These are phyloP conservation scores for Gautieria morchelliformis DNA, from an alignment of 768 basidiomycete species.

Conservation along the genomic window DNA sequence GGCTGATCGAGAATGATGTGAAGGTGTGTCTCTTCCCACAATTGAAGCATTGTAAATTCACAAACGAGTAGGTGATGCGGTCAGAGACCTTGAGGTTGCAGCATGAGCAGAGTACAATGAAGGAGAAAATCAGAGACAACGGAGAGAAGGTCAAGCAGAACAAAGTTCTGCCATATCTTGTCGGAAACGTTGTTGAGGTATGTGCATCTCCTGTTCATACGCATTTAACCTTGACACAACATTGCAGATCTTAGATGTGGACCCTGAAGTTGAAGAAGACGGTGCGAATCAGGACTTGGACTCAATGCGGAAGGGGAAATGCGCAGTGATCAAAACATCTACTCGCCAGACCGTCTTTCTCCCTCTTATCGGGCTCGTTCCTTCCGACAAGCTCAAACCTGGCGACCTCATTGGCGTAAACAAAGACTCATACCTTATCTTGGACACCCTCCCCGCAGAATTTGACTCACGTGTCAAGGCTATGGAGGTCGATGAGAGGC, in stretches of 20 bases:
- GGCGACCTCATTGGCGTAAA: constrained; percentile 97
- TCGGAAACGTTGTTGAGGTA: constrained; percentile 96
- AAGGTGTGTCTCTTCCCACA: constrained; percentile 43
- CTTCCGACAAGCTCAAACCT: constrained; percentile 81
- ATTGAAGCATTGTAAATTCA: neutral
- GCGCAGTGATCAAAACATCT: constrained; percentile 97
- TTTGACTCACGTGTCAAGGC: constrained; percentile 98
- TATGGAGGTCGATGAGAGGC: constrained; percentile 98
- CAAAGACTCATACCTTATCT: constrained; percentile 96
- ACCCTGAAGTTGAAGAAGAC: constrained; percentile 87
- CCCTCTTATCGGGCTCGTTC: constrained; percentile 94
- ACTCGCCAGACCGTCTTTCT: constrained; percentile 98
- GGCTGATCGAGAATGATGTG: constrained; percentile 95
- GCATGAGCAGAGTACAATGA: constrained; percentile 94
- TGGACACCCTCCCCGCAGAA: constrained; percentile 93
- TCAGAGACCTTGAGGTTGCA: constrained; percentile 86
- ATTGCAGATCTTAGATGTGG: constrained; percentile 81
- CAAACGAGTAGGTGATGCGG: constrained; percentile 74
- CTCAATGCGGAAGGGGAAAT: constrained; percentile 95
- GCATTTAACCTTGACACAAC: constrained; percentile 5
- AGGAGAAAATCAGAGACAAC: constrained; percentile 97
- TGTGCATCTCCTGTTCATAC: constrained; percentile 14
- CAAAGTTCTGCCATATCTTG: constrained; percentile 95
- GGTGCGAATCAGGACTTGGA: constrained; percentile 95
- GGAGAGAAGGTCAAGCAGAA: constrained; percentile 99